Percentiles rank a stretch among this genome's conserved stretches.
These are phyloP conservation scores for Symbiodinium pilosum DNA, from an alignment of 73 alveolate species.

Conservation along the genomic window DNA sequence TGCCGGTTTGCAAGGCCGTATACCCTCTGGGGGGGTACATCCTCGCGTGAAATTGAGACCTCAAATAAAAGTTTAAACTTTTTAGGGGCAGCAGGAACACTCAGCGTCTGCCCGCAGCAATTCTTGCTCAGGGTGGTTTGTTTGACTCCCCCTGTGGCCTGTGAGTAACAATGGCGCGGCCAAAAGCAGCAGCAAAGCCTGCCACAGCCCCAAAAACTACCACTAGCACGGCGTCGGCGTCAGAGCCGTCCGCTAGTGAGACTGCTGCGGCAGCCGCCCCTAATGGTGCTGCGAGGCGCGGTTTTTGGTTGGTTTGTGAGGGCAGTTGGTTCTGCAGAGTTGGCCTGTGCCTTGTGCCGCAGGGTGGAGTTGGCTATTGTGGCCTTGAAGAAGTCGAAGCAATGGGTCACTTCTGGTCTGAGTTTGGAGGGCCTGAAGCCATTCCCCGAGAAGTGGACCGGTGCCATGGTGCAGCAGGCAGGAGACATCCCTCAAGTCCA, in stretches of 20 bases:
- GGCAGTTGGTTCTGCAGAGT: background rate
- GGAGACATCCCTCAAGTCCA: no score
- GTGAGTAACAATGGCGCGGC: background rate
- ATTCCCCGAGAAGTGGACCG: background rate
- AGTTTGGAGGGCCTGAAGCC: background rate
- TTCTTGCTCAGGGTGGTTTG: background rate
- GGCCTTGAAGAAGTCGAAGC: background rate
- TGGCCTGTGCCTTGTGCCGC: background rate
- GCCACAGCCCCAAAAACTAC: background rate
- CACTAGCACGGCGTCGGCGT: background rate
- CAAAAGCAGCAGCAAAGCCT: background rate
- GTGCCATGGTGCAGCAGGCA: background rate
- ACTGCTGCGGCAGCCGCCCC: background rate
- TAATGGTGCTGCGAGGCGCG: background rate
- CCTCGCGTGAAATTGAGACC: background rate
- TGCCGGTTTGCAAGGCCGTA: background rate
- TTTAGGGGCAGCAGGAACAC: no score
- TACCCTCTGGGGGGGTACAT: background rate
- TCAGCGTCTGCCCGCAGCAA: background rate
- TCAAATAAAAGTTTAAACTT: background rate
- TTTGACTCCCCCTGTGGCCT: background rate
- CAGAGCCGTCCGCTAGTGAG: background rate
- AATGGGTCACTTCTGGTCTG: background rate
- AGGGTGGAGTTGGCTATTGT: background rate
- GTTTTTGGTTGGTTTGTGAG: background rate